Evolutionary conservation across 2,329 filamentous ascomycete species (phyloP), one percentile per base, ranked within the genome.

Genomic region (Fusarium gaditjirri): DNA sequence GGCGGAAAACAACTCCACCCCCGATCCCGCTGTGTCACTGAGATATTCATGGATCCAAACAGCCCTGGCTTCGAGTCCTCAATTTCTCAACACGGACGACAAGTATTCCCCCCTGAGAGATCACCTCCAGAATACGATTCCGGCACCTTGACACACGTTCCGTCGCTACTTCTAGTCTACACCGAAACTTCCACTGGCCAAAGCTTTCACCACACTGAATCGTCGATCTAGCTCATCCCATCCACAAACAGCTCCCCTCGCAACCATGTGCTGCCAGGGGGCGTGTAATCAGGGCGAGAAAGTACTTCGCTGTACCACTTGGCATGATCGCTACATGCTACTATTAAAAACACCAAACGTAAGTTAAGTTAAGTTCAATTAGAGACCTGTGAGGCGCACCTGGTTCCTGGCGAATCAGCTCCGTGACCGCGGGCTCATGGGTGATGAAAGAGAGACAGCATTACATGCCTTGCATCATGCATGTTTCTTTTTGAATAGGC

Each of bases 211-310:
- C 46, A 69, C 61, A 72, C 65, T 64, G 61, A 54, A 74, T 65
- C 60, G 57, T 54, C 53, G 61, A 69, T 64, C 59, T 55, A 56
- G 29, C 41, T 47, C 47, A 47, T 53, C 25, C 47, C 61, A 62
- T 70, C 75, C 75, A 77, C 59, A 77, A 62, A 69, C 41, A 46
- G 63, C 61, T 29, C 33, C 17, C 58, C 42, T 57, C 60, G 61
- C 38, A 61, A 56, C 71, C 75, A 77, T 77, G 75, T 77, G 75
- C 61, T 35, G 42, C 49, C 64, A 61, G 65, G 71, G 71, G 71
- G 71, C 36, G 71, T 72, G 71, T 58, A 35, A 49, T 47, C 56
- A 73, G 31, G 54, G 56, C 59, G 25, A 23, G 38, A 16, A 58
- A 46, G 67, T 68, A 62, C 54, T 43, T 33, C 17, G 25, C 14